phyloP scores from a whole-genome alignment of 2,329 filamentous ascomycete genomes.

The Talaromyces sp. region DNA sequence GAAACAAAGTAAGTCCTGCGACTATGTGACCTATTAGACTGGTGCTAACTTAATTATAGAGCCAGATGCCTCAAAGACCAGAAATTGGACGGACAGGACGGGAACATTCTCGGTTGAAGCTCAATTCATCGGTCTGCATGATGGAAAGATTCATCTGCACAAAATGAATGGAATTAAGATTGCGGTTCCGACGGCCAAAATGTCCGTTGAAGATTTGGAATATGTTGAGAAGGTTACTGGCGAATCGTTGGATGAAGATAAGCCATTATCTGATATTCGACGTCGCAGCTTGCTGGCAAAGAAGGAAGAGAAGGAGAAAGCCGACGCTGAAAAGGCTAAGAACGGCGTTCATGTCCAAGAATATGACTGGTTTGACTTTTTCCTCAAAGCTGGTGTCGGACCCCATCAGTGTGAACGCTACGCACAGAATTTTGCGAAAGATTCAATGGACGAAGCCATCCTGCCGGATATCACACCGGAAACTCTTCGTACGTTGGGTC shows the following conservation, averaged over 20 bases:
- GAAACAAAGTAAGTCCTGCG: constrained; percentile 64
- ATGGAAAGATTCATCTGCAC: constrained; percentile 95
- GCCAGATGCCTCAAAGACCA: constrained; percentile 74
- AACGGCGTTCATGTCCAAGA: constrained; percentile 39
- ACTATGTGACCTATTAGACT: neutral
- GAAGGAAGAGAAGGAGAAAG: constrained; percentile 8
- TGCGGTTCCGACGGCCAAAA: constrained; percentile 88
- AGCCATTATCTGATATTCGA: constrained; percentile 79
- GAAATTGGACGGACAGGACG: constrained; percentile 91
- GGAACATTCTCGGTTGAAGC: constrained; percentile 97
- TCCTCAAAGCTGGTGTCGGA: constrained; percentile 84
- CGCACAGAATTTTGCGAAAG: constrained; percentile 77
- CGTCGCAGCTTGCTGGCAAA: constrained; percentile 36
- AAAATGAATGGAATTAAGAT: constrained; percentile 98
- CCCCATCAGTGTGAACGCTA: constrained; percentile 93
- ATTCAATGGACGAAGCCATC: constrained; percentile 94
- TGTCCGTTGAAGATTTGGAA: constrained; percentile 91
- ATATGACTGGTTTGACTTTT: constrained; percentile 99
- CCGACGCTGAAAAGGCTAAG: neutral
- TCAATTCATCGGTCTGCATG: constrained; percentile 88
- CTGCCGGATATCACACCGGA: constrained; percentile 81
- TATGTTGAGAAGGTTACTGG: constrained; percentile 89
- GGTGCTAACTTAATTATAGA: constrained; percentile 46
- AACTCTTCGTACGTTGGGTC: constrained; percentile 77
- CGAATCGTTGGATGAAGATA: constrained; percentile 83